Percentiles rank a stretch among this genome's conserved stretches.
These are phyloP conservation scores for Metarhizium rileyi DNA, from an alignment of 2,329 filamentous ascomycete species.

Conservation along the genomic window DNA sequence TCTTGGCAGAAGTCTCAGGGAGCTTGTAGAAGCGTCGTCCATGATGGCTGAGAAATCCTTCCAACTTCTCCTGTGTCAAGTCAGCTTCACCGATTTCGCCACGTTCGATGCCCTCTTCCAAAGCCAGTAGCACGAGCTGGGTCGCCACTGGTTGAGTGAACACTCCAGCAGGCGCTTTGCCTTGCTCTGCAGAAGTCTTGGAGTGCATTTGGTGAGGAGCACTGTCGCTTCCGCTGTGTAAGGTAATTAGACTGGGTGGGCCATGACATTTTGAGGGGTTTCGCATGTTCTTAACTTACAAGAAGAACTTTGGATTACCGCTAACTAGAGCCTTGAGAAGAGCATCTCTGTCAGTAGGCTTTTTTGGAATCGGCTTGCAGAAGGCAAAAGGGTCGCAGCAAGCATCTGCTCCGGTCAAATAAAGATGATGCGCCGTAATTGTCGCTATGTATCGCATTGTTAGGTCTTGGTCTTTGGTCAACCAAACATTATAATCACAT, in stretches of 20 bases:
- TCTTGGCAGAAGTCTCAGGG: conserved; percentile 17
- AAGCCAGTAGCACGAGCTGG: conserved; percentile 49
- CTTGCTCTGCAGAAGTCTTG: conserved; percentile 40
- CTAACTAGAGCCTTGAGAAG: conserved; percentile 54
- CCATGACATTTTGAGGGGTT: not conserved
- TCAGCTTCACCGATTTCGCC: conserved; percentile 40
- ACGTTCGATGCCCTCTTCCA: conserved; percentile 51
- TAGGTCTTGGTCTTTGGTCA: not conserved
- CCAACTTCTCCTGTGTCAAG: conserved; percentile 45
- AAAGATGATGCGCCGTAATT: conserved; percentile 81
- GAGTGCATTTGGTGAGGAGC: conserved; percentile 53
- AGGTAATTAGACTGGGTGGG: not conserved
- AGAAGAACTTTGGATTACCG: conserved; percentile 59
- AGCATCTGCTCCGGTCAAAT: conserved; percentile 64
- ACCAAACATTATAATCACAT: not conserved
- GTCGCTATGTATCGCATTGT: conserved; percentile 29
- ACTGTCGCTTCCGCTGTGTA: conserved; percentile 43
- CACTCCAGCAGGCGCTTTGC: conserved; percentile 59
- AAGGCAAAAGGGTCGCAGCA: conserved; percentile 52
- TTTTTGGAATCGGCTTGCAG: conserved; percentile 70
- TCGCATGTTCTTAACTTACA: conserved; percentile 19
- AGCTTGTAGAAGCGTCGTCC: conserved; percentile 45
- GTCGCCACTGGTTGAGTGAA: conserved; percentile 69
- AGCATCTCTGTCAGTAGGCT: conserved; percentile 61
- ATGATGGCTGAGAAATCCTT: conserved; percentile 42